Percentiles rank a stretch among this genome's conserved stretches.
These are phyloP conservation scores for Phellinidium pouzarii DNA, from an alignment of 1,284 basidiomycete genomes.

Conservation along the genomic window DNA sequence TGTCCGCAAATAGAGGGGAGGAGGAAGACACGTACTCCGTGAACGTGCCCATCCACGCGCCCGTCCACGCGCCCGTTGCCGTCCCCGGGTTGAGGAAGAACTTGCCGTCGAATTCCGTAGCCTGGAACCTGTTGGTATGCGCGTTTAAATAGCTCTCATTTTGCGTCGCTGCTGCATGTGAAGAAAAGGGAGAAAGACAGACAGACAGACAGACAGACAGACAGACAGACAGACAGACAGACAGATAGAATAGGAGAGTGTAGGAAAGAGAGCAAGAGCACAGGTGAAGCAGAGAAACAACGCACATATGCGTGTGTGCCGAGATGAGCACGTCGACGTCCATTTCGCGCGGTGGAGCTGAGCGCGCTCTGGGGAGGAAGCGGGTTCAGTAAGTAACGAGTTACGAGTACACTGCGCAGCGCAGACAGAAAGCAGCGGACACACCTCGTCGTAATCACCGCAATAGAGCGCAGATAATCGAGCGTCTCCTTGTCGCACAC, in stretches of 20 bases:
- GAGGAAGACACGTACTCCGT: slow-evolving; percentile 44
- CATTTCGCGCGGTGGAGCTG: slow-evolving; percentile 86
- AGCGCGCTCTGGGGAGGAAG: too few relatives aligned
- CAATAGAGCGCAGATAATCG: slow-evolving; percentile 94
- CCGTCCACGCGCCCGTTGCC: slow-evolving; percentile 92
- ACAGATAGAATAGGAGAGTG: not conserved
- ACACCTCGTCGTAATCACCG: slow-evolving; percentile 94
- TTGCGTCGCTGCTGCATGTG: too few relatives aligned
- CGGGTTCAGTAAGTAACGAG: too few relatives aligned
- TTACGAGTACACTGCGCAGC: too few relatives aligned
- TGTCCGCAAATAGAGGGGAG: too few relatives aligned
- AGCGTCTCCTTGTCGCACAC: slow-evolving; percentile 96
- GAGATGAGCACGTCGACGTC: slow-evolving; percentile 94
- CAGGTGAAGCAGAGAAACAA: too few relatives aligned
- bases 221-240: too few relatives aligned
- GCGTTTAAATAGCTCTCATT: too few relatives aligned
- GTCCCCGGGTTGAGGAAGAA: slow-evolving; percentile 45
- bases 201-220: too few relatives aligned
- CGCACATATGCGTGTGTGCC: slow-evolving; percentile 91
- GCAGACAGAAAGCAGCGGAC: slow-evolving; percentile 17
- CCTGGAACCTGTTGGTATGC: slow-evolving; percentile 11
- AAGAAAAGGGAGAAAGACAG: too few relatives aligned
- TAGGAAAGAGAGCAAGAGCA: slow-evolving; percentile 1
- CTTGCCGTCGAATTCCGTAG: slow-evolving; percentile 12
- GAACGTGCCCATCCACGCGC: slow-evolving; percentile 73